Base-by-base conservation (phyloP, 2,329 filamentous ascomycete species). In the Monilinia laxa region DNA sequence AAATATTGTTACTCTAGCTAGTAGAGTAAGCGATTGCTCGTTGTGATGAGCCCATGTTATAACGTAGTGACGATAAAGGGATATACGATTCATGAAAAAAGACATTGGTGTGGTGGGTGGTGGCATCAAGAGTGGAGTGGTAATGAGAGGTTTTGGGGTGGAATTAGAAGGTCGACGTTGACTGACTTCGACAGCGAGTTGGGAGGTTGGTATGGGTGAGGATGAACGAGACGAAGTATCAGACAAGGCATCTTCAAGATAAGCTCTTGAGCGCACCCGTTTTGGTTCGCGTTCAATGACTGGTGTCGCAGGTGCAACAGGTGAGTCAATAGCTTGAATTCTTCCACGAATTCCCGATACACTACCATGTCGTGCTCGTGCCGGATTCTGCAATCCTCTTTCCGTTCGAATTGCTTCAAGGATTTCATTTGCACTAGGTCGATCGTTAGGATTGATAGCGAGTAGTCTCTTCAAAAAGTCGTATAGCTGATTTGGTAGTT, bases 381-480 rank as follows among this genome's bases (percentile, higher is more conserved):
- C 62, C 16, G 74, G 71, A 58, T 70, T 72, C n/a, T 76, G 75
- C 11, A 76, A 69, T 9, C 72, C 74, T 54, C 71, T 75, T 57
- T 75, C 75, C 3, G 71, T 74, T n/a, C 69, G 70, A 62, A 77
- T 73, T 1, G 75, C 76, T 20, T 73, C 71, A 0, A 98, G 78
- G 1, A 99, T 94, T 67, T 98, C 93, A 56, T 88, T 91, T 0
- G 95, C 93, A 55, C 87, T 92, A 0, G 95, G 95, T 9, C 95
- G 84, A 65, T 93, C 86, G 1, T 81, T 80, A 0, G 94, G 92
- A 68, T 93, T 84, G 16, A 96, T 81, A 1, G 92, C 89, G 7
- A 99, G 83, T 6, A 99, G 82, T 66, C 87, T 87, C 76, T 92
- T 93, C 4, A 99, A 82, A 64, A 96, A 88, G 56, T 87, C 86